Percentiles rank a stretch among this genome's conserved stretches.
Conservation (phyloP, 139 green algal genomes). For the Haematococcus sp. region DNA sequence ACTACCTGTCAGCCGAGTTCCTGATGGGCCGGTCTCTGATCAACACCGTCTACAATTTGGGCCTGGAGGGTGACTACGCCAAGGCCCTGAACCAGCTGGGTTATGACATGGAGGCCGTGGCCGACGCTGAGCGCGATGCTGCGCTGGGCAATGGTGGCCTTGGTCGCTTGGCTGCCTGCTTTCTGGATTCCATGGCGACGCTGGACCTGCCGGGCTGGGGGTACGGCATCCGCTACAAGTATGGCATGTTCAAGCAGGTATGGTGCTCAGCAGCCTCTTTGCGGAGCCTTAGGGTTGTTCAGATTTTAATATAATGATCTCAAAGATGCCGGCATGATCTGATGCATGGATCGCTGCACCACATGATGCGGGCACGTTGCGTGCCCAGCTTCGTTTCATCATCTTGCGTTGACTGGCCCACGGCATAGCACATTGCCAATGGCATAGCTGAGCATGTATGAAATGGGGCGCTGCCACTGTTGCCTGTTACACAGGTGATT, state of each 20-base stretch:
- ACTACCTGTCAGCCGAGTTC: slow-evolving; percentile 97
- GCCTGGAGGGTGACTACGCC: slow-evolving; percentile 76
- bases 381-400: too few relatives aligned
- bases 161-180: slow-evolving; percentile 95
- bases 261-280: neutral
- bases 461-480: too few relatives aligned
- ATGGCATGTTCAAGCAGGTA: slow-evolving; percentile 97
- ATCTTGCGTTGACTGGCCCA: too few relatives aligned
- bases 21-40: slow-evolving; percentile 94
- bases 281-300: too few relatives aligned
- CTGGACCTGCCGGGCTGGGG: slow-evolving; percentile 97
- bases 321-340: too few relatives aligned
- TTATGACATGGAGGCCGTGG: slow-evolving; percentile 76
- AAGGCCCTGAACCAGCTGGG: slow-evolving; percentile 85
- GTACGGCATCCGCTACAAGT: slow-evolving; percentile 99
- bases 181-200: slow-evolving; percentile 98
- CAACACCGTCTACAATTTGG: slow-evolving; percentile 95
- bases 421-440: too few relatives aligned
- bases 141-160: slow-evolving; percentile 97
- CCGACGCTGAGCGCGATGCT: slow-evolving; percentile 67
- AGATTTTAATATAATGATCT: too few relatives aligned
- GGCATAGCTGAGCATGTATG: too few relatives aligned
- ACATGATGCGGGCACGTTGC: too few relatives aligned
- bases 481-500: slow-evolving; percentile 3
- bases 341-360: too few relatives aligned